phyloP scores from a whole-genome alignment of 129 eudicot species.

The Deinandra increscens region DNA sequence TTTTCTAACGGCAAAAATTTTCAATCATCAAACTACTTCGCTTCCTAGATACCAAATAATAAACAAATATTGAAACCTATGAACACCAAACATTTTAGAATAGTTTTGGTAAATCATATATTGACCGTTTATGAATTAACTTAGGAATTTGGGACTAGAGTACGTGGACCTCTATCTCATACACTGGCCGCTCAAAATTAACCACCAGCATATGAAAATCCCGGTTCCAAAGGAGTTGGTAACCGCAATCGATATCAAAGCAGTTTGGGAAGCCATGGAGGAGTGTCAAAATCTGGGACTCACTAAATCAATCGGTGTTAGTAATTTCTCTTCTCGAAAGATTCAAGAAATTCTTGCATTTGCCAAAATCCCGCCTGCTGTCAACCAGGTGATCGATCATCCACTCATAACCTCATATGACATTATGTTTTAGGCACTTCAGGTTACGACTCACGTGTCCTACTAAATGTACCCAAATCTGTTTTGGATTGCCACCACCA shows the following conservation, averaged over 20 bases:
- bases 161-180: constrained; percentile 60
- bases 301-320: constrained; percentile 60
- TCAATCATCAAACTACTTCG: background rate
- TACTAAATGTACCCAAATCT: no score
- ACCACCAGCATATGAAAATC: background rate
- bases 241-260: constrained; percentile 40
- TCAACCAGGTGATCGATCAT: constrained; percentile 51
- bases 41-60: background rate
- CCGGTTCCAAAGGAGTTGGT: constrained; percentile 40
- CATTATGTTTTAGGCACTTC: no score
- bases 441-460: no score
- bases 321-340: constrained; percentile 48
- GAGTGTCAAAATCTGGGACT: constrained; percentile 58
- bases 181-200: constrained; percentile 54
- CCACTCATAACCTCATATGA: background rate
- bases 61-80: background rate
- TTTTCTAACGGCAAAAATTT: no score
- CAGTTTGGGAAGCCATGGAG: constrained; percentile 71
- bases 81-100: background rate
- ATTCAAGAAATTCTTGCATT: constrained; percentile 42
- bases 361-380: constrained; percentile 55
- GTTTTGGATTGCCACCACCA: no score
- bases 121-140: background rate
- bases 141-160: constrained; percentile 52
- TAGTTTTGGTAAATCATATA: background rate